These are phyloP conservation scores for Neofusicoccum kwambonambiense DNA, from an alignment of 2,329 filamentous ascomycete genomes.

Conservation along the genomic window DNA sequence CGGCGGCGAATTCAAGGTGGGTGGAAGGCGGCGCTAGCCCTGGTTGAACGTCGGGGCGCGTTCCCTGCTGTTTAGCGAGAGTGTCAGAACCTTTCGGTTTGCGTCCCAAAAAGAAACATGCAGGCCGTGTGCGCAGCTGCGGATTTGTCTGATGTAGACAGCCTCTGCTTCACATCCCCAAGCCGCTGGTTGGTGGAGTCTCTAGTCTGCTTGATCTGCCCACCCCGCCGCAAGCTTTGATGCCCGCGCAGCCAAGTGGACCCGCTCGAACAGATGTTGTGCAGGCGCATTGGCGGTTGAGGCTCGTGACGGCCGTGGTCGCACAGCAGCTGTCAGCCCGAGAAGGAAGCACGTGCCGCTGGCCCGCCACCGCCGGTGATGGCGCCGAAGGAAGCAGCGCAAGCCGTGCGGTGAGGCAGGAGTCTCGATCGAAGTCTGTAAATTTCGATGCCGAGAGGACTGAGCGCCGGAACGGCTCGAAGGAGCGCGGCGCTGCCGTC, in stretches of 20 bases:
- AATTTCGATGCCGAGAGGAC: not conserved
- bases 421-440: not conserved
- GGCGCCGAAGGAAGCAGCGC: too few relatives aligned
- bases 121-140: conserved; percentile 13
- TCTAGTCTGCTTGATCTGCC: conserved; percentile 3
- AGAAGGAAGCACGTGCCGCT: not conserved
- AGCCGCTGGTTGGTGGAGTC: conserved; percentile 9
- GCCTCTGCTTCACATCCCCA: not conserved
- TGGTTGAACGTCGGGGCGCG: conserved; percentile 3
- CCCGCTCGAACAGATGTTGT: conserved; percentile 15
- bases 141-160: conserved; percentile 12
- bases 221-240: conserved; percentile 14
- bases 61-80: conserved; percentile 7
- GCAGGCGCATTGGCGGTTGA: conserved; percentile 4
- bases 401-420: not conserved
- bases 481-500: not conserved
- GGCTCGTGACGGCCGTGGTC: conserved; percentile 17
- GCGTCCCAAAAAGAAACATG: conserved; percentile 15
- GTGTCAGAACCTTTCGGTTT: not conserved
- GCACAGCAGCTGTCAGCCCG: conserved; percentile 16
- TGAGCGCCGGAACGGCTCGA: not conserved
- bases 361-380: not conserved
- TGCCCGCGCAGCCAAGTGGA: conserved; percentile 17
- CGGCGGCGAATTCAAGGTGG: conserved; percentile 11
- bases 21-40: conserved; percentile 13